Conservation (phyloP, 306 rosid genomes). For the Castanopsis chinensis region DNA sequence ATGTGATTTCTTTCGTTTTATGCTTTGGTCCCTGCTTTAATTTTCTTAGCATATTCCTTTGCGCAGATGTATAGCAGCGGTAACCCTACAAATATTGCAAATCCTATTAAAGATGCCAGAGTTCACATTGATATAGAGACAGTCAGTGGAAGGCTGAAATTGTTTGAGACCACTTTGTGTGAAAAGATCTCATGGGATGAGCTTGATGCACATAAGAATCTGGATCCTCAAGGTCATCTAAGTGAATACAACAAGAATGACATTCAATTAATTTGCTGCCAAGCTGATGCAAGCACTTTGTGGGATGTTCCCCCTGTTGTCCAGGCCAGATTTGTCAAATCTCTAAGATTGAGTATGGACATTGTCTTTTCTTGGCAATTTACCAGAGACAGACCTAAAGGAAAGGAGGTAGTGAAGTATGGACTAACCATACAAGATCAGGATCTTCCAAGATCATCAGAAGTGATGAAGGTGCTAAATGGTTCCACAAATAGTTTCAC, state of each 20-base stretch:
- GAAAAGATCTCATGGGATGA: slow-evolving; percentile 66
- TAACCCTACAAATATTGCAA: slow-evolving; percentile 95
- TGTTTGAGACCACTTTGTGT: slow-evolving; percentile 88
- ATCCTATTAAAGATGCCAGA: slow-evolving; percentile 93
- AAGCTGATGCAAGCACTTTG: slow-evolving; percentile 86
- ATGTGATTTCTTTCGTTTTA: too few relatives aligned
- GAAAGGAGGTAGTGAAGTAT: slow-evolving; percentile 74
- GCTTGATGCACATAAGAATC: slow-evolving; percentile 46
- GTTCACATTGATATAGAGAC: slow-evolving; percentile 86
- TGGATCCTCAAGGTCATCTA: slow-evolving; percentile 63
- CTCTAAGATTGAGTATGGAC: slow-evolving; percentile 65
- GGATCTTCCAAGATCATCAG: slow-evolving; percentile 66
- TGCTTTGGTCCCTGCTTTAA: too few relatives aligned
- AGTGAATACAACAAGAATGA: slow-evolving; percentile 69
- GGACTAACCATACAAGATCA: slow-evolving; percentile 29
- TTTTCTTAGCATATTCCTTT: neutral
- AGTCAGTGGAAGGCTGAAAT: slow-evolving; percentile 72
- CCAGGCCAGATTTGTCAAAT: slow-evolving; percentile 54
- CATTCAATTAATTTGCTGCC: slow-evolving; percentile 91
- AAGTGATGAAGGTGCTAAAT: slow-evolving; percentile 77
- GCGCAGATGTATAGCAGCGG: slow-evolving; percentile 99
- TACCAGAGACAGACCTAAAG: slow-evolving; percentile 87
- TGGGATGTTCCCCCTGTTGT: slow-evolving; percentile 92
- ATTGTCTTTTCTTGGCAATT: slow-evolving; percentile 70
- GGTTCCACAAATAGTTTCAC: slow-evolving; percentile 73